A percentile compares a stretch with the other conserved stretches of the same genome.
These are phyloP conservation scores for Collybia nuda DNA, from an alignment of 768 basidiomycete species.

Conservation along the genomic window DNA sequence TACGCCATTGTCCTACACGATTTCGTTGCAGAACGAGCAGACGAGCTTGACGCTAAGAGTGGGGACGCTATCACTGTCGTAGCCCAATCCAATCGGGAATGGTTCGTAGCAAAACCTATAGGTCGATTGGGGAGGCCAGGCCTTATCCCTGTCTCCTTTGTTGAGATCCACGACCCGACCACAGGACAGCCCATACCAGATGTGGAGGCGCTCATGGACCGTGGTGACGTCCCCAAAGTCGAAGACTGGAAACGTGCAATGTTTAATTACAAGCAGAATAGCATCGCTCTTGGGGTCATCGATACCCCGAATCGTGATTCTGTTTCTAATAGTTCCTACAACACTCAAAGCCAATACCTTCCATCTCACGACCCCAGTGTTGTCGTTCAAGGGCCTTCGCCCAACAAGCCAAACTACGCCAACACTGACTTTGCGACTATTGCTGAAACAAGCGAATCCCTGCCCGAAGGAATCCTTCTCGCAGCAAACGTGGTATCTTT, in stretches of 20 bases:
- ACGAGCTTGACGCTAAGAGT: constrained; percentile 92
- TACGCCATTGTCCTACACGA: constrained; percentile 97
- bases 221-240: constrained; percentile 89
- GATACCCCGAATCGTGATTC: constrained; percentile 53
- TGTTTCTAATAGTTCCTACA: constrained; percentile 42
- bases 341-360: constrained; percentile 18
- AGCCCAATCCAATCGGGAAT: constrained; percentile 99
- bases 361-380: constrained; percentile 19
- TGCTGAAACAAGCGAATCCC: constrained; percentile 41
- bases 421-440: constrained; percentile 27
- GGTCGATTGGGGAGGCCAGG: constrained; percentile 93
- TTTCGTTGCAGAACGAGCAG: constrained; percentile 91
- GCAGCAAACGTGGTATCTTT: constrained; percentile 93
- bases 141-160: constrained; percentile 95
- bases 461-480: constrained; percentile 83
- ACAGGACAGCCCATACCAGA: constrained; percentile 81
- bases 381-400: constrained; percentile 25
- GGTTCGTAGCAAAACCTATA: constrained; percentile 99
- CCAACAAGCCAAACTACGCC: constrained; percentile 20
- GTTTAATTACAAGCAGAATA: constrained; percentile 93
- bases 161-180: constrained; percentile 91
- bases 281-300: constrained; percentile 91
- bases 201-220: constrained; percentile 76
- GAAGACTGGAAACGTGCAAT: constrained; percentile 99
- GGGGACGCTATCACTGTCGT: constrained; percentile 96